phyloP scores from a whole-genome alignment of 2,329 filamentous ascomycete genomes.

The Amylocarpus encephaloides region DNA sequence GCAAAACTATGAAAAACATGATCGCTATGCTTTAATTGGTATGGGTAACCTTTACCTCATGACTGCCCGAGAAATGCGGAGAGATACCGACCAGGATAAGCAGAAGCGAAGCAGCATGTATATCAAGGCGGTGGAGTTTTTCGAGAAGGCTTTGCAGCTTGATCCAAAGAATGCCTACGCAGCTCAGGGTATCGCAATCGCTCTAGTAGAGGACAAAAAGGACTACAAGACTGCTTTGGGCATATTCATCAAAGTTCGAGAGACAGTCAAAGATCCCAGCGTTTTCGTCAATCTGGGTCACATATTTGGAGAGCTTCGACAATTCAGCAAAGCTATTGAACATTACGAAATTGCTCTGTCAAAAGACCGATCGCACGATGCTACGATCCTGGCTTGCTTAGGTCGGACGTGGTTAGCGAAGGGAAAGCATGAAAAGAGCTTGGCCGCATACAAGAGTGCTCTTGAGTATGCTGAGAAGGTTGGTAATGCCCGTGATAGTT shows the following conservation, averaged over 20 bases:
- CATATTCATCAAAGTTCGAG: slow-evolving; percentile 84
- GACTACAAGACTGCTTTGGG: slow-evolving; percentile 75
- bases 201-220: slow-evolving; percentile 89
- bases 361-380: slow-evolving; percentile 56
- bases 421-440: slow-evolving; percentile 57
- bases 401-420: slow-evolving; percentile 64
- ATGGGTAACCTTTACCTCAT: slow-evolving; percentile 90
- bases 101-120: slow-evolving; percentile 85
- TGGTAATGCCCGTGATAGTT: slow-evolving; percentile 18
- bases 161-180: slow-evolving; percentile 94
- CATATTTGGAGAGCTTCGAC: slow-evolving; percentile 82
- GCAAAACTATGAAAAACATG: slow-evolving; percentile 92
- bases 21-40: slow-evolving; percentile 89
- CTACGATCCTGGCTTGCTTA: slow-evolving; percentile 63
- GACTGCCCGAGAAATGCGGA: slow-evolving; percentile 88
- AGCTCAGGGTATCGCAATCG: slow-evolving; percentile 91
- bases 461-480: slow-evolving; percentile 60
- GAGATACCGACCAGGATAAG: slow-evolving; percentile 82
- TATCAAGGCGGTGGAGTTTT: slow-evolving; percentile 91
- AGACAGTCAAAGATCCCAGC: slow-evolving; percentile 81
- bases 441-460: slow-evolving; percentile 56
- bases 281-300: slow-evolving; percentile 93
- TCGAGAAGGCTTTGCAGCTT: slow-evolving; percentile 93
- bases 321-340: slow-evolving; percentile 88
- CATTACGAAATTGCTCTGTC: slow-evolving; percentile 76